Percentiles rank a stretch among this genome's conserved stretches.
Evolutionary conservation across 2,329 filamentous ascomycete genomes (phyloP).

Genomic region (Claviceps sp.): DNA sequence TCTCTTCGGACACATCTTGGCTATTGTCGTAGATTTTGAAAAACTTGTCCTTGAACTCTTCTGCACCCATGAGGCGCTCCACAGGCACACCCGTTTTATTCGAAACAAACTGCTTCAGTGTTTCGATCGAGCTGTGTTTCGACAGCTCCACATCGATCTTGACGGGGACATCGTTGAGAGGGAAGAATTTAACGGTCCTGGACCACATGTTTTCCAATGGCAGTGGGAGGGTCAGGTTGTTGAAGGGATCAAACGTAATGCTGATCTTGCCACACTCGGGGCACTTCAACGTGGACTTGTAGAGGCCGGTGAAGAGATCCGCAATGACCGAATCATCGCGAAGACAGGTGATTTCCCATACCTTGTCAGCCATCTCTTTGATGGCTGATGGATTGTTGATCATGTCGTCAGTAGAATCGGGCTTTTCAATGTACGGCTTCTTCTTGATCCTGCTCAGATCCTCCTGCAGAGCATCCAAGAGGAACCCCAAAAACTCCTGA

Average conservation of each 20-base stretch:
- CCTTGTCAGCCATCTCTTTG: constrained; percentile 70
- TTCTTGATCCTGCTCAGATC: constrained; percentile 87
- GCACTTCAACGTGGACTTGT: constrained; percentile 93
- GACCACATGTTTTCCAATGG: constrained; percentile 76
- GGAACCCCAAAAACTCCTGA: constrained; percentile 89
- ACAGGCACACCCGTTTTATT: constrained; percentile 49
- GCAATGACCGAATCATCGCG: constrained; percentile 92
- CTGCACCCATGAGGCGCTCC: constrained; percentile 60
- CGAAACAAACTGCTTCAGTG: constrained; percentile 58
- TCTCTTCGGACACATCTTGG: constrained; percentile 55
- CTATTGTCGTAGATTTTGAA: constrained; percentile 74
- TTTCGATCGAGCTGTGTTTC: constrained; percentile 56
- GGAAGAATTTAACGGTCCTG: constrained; percentile 63
- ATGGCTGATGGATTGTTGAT: constrained; percentile 71
- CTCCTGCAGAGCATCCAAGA: constrained; percentile 88
- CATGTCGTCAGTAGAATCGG: constrained; percentile 94
- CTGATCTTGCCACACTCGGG: constrained; percentile 87
- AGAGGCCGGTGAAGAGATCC: constrained; percentile 93
- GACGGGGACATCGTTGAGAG: constrained; percentile 57
- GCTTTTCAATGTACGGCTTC: constrained; percentile 96
- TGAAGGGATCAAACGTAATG: constrained; percentile 98
- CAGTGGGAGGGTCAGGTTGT: constrained; percentile 79
- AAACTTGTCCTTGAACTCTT: constrained; percentile 73
- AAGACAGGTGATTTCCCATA: constrained; percentile 82
- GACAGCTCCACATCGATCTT: constrained; percentile 67